Evolutionary conservation across 305 asterid genomes (phyloP), one percentile per base, ranked within the genome.

Genomic region (Caryopteris hybrid): DNA sequence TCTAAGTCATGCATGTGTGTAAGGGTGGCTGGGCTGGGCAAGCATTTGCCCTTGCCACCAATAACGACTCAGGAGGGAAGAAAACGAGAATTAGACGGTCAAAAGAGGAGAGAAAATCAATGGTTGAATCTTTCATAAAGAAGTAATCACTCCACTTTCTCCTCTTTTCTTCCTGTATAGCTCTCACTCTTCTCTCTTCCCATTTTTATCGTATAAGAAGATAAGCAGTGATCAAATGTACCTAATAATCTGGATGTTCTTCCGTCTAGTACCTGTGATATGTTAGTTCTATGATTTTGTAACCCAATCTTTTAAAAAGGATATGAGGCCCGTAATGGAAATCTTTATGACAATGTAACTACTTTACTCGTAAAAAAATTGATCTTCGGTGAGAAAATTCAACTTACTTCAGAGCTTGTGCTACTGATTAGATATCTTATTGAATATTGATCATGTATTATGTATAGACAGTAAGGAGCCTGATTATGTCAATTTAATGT

Each of bases 61-160:
- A 69, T 82, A 79, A 70, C 66, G 79, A 76, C 69, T 61, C 94
- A 0, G 88, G 89, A 31, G 85, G 96, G 61, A 86, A 23, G 82
- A 94, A 80, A 70, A 65, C 96, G 29, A 83, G 99, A 75, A 85
- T 83, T 73, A 88, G 98, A 48, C 91, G 93, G 43, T 94, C 99
- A 9, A 94, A 94, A 72, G 93, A 87, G 79, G 98, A 94, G 84
- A 79, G 99, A 68, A 94, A 87, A 78, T 41, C 82, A 1, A 83
- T 94, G 96, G 91, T 83, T 71, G 98, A 94, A 68, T 77, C 87
- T 68, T 94, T 91, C 81, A 81, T 94, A 71, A 84, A 85, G 38
- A 89, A 79, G 99, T 94, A 87, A 11, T 52, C 52, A 13, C 27
- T 20, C 6, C 59, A 51, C 66, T 65, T 50, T 59, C 61, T 27